Conservation (phyloP, 306 rosid species). For the Cicer pinnatifidum region DNA sequence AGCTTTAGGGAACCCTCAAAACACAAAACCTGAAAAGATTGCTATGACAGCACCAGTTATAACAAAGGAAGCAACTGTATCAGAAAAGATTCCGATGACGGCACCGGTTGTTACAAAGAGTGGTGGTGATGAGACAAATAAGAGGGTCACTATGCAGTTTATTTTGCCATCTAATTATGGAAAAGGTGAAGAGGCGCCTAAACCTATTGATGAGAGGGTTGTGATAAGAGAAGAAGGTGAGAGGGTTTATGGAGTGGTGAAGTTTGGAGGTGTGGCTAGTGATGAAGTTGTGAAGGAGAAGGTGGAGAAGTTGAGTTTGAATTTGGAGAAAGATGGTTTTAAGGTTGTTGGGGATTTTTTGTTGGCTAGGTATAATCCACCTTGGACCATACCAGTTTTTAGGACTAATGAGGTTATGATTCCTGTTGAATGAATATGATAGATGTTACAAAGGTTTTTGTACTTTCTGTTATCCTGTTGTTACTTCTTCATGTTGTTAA, state of each 20-base stretch:
- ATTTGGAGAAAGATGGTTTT: conserved; percentile 79
- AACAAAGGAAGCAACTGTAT: conserved; percentile 50
- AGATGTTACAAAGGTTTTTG: not conserved
- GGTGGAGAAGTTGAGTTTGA: conserved; percentile 65
- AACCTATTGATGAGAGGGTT: conserved; percentile 83
- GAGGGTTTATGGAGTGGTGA: conserved; percentile 80
- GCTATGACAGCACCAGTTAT: conserved; percentile 91
- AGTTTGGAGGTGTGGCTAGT: conserved; percentile 65
- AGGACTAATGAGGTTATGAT: conserved; percentile 90
- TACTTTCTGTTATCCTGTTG: not conserved
- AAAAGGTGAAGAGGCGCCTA: conserved; percentile 82
- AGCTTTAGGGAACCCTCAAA: conserved; percentile 79
- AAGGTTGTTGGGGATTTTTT: conserved; percentile 71
- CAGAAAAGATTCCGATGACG: conserved; percentile 75
- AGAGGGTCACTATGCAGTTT: conserved; percentile 79
- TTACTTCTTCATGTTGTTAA: not conserved
- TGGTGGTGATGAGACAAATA: conserved; percentile 20
- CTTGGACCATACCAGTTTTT: conserved; percentile 78
- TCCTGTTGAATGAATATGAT: conserved; percentile 57
- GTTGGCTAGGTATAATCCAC: conserved; percentile 91
- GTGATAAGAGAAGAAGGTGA: conserved; percentile 77
- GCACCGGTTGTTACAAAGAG: conserved; percentile 75
- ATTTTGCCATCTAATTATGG: conserved; percentile 62
- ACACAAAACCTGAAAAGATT: conserved; percentile 75
- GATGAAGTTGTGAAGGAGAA: conserved; percentile 69